These are phyloP conservation scores for Passiflora organensis DNA, from an alignment of 345 rosid genomes.

Conservation along the genomic window DNA sequence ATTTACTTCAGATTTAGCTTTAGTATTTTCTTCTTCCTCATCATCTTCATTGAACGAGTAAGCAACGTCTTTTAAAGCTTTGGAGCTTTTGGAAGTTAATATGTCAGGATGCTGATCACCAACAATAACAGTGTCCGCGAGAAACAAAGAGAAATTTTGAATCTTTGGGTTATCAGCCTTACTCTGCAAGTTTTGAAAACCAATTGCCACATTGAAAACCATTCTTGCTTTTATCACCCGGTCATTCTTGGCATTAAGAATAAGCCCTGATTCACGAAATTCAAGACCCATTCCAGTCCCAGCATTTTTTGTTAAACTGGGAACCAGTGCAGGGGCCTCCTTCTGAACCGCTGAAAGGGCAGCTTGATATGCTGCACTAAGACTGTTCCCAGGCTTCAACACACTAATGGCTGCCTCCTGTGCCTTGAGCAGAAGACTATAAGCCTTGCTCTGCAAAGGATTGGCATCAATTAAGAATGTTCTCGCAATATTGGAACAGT, in stretches of 20 bases:
- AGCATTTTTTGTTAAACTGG: constrained; percentile 79
- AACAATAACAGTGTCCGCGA: constrained; percentile 86
- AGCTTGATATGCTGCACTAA: constrained; percentile 65
- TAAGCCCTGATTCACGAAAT: constrained; percentile 82
- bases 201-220: constrained; percentile 84
- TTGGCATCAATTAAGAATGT: constrained; percentile 79
- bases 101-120: constrained; percentile 54
- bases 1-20: constrained; percentile 32
- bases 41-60: constrained; percentile 87
- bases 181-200: constrained; percentile 78
- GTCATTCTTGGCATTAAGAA: constrained; percentile 74
- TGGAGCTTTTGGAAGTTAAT: constrained; percentile 61
- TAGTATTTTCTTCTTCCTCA: constrained; percentile 50
- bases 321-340: constrained; percentile 69
- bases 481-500: constrained; percentile 88
- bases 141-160: constrained; percentile 57
- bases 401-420: constrained; percentile 83
- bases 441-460: constrained; percentile 81
- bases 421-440: constrained; percentile 80
- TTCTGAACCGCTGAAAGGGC: constrained; percentile 75
- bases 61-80: constrained; percentile 78
- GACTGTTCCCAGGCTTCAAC: constrained; percentile 62
- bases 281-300: constrained; percentile 98
- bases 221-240: constrained; percentile 51
- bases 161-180: constrained; percentile 55